Evolutionary conservation across 805 yeast species (phyloP), one percentile per base, ranked within the genome.

Genomic region (Kurtzmaniella cleridarum): DNA sequence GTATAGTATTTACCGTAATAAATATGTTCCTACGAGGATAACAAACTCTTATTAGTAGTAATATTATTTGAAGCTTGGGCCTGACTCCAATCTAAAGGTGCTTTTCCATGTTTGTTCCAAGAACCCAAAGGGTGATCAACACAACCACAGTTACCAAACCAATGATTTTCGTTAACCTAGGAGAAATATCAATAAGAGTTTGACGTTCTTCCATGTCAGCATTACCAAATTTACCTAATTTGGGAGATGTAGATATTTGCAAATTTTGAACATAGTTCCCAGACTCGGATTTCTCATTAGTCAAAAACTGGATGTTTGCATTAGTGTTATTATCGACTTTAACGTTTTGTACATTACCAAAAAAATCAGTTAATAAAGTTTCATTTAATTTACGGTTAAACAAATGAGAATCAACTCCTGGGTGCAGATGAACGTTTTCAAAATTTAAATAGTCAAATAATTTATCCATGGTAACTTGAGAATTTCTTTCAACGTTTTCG

Each of bases 351-450:
- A 89, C 84, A 49, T 88, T 88, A 2, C 97, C 98, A 51, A 93
- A 90, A 58, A 93, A 93, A 56, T 93, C 98, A 0, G 98, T 90
- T 47, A 93, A 75, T 39, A 78, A 64, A 3, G 89, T 95, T 31
- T 84, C 77, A 3, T 72, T 64, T 34, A 80, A 66, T 45, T 84
- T 76, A 51, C 95, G 73, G 32, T 73, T 59, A 60, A 78, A 87
- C 42, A 86, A 62, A 56, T 90, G 96, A 0, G 88, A 78, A 46
- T 95, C 73, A 29, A 93, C 80, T n/a, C 99, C 99, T 1, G 95
- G 91, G 51, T 85, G 81, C 1, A 96, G 88, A 55, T 88, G 96
- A 24, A 93, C 84, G 46, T 84, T 80, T 42, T 79, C 95, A 50
- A 79, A 83, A 6, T 91, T 83, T 58, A 89, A 91, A 15, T 82